Evolutionary conservation across 1,284 basidiomycete species (phyloP), one percentile per base, ranked within the genome.

Genomic region (Rhodotorula sp.): DNA sequence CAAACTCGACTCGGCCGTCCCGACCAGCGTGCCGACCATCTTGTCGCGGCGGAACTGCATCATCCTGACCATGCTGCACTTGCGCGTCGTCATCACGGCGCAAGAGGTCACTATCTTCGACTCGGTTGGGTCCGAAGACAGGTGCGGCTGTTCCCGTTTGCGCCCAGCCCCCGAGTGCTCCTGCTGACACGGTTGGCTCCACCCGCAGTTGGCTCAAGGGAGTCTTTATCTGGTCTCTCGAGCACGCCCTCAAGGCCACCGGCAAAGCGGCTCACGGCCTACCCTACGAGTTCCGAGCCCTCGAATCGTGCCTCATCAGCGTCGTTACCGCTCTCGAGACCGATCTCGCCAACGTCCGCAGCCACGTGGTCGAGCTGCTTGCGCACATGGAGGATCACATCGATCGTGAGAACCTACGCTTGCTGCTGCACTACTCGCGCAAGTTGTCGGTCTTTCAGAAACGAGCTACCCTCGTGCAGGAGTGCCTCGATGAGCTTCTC

Each of bases 1-100:
- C 69, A 97, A 97, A 84, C 93, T 99, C 78, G 96, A 98, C 84
- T 93, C 92, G 81, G 87, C 96, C 68, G 92, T 98, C 21, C 95
- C 96, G 47, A 94, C 81, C 23, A 76, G 76, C 23, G 71, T 73
- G 10, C 72, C 74, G 15, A 74, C 93, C 52, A 97, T 98, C 79
- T 86, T 99, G 59, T 88, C 92, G 57, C 87, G 96, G 72, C 89
- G 89, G 78, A 89, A 92, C 80, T 92, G 91, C 62, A 90, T 98
- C 76, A 85, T 97, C 73, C 85, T 97, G 67, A 97, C 97, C 76
- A 91, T 98, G 60, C 87, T 98, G 51, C 94, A 98, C 80, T 91
- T 98, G 63, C 88, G 95, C 65, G 94, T 93, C 1, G 87, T 98
- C 60, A 90, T 99, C 80, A 98, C 98, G 82, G 89, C 92, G 8